These are phyloP conservation scores for Beauveria rudraprayagi DNA, from an alignment of 2,329 filamentous ascomycete genomes.

Conservation along the genomic window DNA sequence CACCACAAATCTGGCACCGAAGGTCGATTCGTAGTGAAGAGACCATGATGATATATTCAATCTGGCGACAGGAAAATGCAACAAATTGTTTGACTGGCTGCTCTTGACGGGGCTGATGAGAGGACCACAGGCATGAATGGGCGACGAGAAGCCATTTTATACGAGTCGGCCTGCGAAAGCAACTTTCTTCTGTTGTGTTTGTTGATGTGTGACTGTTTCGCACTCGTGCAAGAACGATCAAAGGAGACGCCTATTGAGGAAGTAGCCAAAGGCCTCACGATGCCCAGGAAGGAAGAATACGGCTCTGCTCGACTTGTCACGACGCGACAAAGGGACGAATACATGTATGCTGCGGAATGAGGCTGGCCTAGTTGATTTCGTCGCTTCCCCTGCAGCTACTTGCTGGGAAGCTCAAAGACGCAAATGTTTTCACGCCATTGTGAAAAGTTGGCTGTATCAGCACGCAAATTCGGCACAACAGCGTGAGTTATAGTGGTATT, in stretches of 20 bases:
- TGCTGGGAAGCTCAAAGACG: not conserved
- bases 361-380: not conserved
- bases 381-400: not conserved
- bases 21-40: constrained; percentile 10
- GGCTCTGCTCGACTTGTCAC: not conserved
- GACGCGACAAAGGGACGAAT: not conserved
- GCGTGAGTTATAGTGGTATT: not conserved
- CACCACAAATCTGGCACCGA: constrained; percentile 20
- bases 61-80: no score
- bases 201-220: not conserved
- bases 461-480: not conserved
- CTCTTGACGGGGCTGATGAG: not conserved
- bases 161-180: not conserved
- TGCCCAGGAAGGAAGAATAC: not conserved
- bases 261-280: not conserved
- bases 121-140: accelerated
- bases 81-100: not conserved
- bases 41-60: not conserved
- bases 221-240: no score
- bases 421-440: not conserved
- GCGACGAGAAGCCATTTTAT: not conserved
- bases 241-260: no score
- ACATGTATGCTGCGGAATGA: not conserved
- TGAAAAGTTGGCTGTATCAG: not conserved
- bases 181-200: not conserved